phyloP scores from a whole-genome alignment of 2,329 filamentous ascomycete genomes.

The Cryphonectria radicalis region DNA sequence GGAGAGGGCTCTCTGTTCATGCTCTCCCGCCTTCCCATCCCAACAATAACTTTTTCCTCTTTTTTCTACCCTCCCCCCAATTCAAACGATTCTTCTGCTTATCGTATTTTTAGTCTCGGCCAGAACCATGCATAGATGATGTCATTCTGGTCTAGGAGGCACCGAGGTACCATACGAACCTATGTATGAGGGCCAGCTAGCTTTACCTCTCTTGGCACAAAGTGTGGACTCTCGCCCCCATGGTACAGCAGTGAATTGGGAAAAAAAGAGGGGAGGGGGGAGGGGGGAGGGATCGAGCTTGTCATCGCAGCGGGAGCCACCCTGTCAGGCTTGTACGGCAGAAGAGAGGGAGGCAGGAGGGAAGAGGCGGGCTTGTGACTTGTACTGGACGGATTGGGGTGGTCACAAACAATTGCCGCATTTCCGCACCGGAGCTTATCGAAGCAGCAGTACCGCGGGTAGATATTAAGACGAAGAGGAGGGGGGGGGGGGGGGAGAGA shows the following conservation, averaged over 20 bases:
- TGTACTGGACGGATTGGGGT: too few species aligned
- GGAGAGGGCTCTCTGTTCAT: neutral
- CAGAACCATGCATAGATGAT: conserved; percentile 1
- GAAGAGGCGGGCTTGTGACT: neutral
- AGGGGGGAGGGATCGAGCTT: neutral
- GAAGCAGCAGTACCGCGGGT: neutral
- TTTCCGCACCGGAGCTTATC: neutral
- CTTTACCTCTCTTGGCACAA: conserved; percentile 4
- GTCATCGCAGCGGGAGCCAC: neutral
- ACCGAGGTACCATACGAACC: neutral
- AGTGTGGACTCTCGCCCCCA: neutral
- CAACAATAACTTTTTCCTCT: neutral
- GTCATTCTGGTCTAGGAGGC: neutral
- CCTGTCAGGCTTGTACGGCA: neutral
- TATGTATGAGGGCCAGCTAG: neutral
- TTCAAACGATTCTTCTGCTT: neutral
- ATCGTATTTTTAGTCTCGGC: neutral
- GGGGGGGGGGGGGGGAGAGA: neutral
- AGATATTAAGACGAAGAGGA: neutral
- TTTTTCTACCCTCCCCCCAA: neutral
- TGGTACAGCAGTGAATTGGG: neutral
- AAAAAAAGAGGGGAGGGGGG: neutral
- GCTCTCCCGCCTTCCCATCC: neutral
- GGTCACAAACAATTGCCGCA: conserved; percentile 10
- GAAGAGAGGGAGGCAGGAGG: neutral